Evolutionary conservation across 108 stramenopile genomes (phyloP).

Genomic region (Skeletonema grethae): DNA sequence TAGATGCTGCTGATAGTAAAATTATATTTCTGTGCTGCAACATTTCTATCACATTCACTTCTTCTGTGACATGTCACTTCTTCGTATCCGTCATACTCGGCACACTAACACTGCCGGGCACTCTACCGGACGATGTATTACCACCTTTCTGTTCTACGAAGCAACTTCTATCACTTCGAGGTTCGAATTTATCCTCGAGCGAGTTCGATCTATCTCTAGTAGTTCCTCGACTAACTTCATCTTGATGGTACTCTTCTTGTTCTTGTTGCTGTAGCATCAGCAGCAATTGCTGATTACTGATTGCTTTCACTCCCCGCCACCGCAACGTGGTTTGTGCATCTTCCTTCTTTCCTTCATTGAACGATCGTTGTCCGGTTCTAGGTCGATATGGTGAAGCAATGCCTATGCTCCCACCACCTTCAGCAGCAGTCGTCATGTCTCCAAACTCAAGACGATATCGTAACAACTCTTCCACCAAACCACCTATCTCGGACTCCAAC

Average conservation of each 20-base stretch:
- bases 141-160: conserved; percentile 6
- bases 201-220: not conserved
- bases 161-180: not conserved
- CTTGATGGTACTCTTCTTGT: not conserved
- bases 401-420: not conserved
- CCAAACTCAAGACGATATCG: not conserved
- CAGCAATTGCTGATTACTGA: not conserved
- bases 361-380: not conserved
- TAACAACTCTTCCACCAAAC: not conserved
- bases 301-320: not conserved
- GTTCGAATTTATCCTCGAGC: not conserved
- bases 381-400: not conserved
- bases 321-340: not conserved
- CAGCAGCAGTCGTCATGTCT: not conserved
- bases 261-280: not conserved
- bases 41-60: too few species aligned
- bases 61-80: too few species aligned
- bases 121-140: not conserved
- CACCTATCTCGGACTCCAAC: not conserved
- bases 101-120: not conserved
- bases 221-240: not conserved
- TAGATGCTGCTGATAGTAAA: too few species aligned
- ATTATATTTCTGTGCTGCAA: too few species aligned
- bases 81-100: not conserved
- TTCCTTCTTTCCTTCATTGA: conserved; percentile 1